Evolutionary conservation across 1,139 yeast genomes (phyloP).

Genomic region (Scheffersomyces segobiensis): DNA sequence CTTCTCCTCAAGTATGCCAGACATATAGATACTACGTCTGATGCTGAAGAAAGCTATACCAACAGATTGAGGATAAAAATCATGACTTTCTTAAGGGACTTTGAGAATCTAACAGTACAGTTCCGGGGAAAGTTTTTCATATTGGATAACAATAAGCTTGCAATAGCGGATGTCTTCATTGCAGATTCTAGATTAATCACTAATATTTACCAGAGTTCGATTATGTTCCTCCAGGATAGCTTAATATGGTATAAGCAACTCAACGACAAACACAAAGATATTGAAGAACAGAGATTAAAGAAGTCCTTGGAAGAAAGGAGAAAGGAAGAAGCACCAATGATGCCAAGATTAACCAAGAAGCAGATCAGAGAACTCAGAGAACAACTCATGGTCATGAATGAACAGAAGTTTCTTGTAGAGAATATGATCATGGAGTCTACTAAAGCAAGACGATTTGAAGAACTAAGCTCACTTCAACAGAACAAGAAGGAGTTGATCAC

Average conservation of each 20-base stretch:
- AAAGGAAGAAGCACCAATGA: not conserved
- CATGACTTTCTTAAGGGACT: slow-evolving; percentile 34
- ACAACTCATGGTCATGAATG: slow-evolving; percentile 82
- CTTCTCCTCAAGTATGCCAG: slow-evolving; percentile 32
- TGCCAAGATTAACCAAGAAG: slow-evolving; percentile 40
- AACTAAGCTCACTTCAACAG: slow-evolving; percentile 58
- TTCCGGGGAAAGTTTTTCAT: slow-evolving; percentile 28
- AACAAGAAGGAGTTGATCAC: slow-evolving; percentile 59
- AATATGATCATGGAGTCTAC: slow-evolving; percentile 64
- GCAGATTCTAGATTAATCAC: slow-evolving; percentile 22
- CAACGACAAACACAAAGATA: slow-evolving; percentile 25
- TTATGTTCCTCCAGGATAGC: slow-evolving; percentile 37
- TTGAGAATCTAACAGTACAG: slow-evolving; percentile 26
- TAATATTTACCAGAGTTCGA: slow-evolving; percentile 36
- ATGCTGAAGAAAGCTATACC: slow-evolving; percentile 11
- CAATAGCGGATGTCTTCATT: slow-evolving; percentile 16
- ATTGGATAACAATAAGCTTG: slow-evolving; percentile 13
- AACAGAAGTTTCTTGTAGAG: slow-evolving; percentile 73
- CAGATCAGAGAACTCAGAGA: slow-evolving; percentile 66
- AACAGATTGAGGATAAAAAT: slow-evolving; percentile 27
- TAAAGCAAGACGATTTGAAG: slow-evolving; percentile 74
- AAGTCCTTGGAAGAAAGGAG: slow-evolving; percentile 3
- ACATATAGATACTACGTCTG: slow-evolving; percentile 8
- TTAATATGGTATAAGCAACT: slow-evolving; percentile 29
- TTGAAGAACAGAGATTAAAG: slow-evolving; percentile 15